These are phyloP conservation scores for Podila verticillata DNA, from an alignment of 192 early-diverging fungal species.

Conservation along the genomic window DNA sequence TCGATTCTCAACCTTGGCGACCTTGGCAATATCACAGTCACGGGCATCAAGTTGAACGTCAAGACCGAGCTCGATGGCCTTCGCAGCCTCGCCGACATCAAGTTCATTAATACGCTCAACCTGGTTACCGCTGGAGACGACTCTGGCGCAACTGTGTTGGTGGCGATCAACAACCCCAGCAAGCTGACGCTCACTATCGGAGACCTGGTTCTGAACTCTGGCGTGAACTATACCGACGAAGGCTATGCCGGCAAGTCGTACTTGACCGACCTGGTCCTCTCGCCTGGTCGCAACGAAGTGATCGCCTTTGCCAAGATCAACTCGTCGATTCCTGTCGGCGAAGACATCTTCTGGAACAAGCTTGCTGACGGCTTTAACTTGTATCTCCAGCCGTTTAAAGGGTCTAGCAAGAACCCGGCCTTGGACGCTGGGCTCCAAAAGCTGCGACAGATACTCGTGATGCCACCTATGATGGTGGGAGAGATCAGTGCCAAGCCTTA, in stretches of 20 bases:
- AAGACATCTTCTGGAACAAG: background rate
- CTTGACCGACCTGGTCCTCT: conserved; percentile 12
- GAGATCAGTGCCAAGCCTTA: background rate
- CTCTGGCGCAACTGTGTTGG: background rate
- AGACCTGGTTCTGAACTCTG: conserved; percentile 11
- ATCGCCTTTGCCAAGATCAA: background rate
- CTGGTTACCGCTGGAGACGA: background rate
- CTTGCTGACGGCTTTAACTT: background rate
- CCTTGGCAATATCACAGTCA: conserved; percentile 53
- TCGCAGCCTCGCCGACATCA: conserved; percentile 20
- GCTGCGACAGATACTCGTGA: background rate
- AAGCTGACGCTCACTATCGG: conserved; percentile 32
- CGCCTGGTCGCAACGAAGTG: conserved; percentile 18
- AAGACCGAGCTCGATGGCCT: conserved; percentile 37
- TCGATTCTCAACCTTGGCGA: conserved; percentile 42
- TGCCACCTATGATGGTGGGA: background rate
- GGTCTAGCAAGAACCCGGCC: conserved; percentile 8
- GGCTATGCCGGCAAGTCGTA: conserved; percentile 52
- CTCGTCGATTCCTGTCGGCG: background rate
- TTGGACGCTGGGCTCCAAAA: conserved; percentile 3
- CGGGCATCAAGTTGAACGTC: conserved; percentile 51
- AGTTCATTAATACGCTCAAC: background rate
- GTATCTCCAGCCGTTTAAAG: background rate
- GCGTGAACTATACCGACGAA: conserved; percentile 7
- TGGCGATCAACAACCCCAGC: conserved; percentile 44